These are phyloP conservation scores for Termitomyces sp. DNA, from an alignment of 768 basidiomycete genomes.

Conservation along the genomic window DNA sequence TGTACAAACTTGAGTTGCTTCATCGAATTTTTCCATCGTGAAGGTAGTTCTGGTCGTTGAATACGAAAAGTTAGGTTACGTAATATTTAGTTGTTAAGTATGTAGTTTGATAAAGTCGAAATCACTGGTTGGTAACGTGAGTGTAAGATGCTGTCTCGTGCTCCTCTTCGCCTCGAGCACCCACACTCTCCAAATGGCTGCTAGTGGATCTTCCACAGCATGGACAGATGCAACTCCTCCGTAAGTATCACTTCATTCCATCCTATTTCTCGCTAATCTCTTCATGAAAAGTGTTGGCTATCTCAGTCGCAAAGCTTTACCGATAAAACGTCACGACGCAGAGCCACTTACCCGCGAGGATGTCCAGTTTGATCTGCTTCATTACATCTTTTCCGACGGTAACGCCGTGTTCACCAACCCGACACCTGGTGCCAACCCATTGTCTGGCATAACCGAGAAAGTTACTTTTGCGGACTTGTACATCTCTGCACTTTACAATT, in stretches of 20 bases:
- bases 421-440: slow-evolving; percentile 37
- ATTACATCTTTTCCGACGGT: slow-evolving; percentile 70
- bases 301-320: slow-evolving; percentile 64
- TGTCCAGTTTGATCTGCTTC: slow-evolving; percentile 81
- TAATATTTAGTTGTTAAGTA: slow-evolving; percentile 6
- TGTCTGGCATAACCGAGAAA: slow-evolving; percentile 40
- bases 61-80: slow-evolving; percentile 2
- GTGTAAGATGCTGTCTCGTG: slow-evolving; percentile 12
- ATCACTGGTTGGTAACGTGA: slow-evolving; percentile 11
- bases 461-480: slow-evolving; percentile 83
- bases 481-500: slow-evolving; percentile 74
- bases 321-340: slow-evolving; percentile 79
- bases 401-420: slow-evolving; percentile 70
- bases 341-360: slow-evolving; percentile 81
- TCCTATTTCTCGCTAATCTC: background rate
- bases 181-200: slow-evolving; percentile 39
- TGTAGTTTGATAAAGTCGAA: background rate
- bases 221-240: slow-evolving; percentile 53
- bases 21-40: slow-evolving; percentile 60
- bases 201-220: slow-evolving; percentile 24
- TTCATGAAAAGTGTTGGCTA: slow-evolving; percentile 42
- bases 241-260: slow-evolving; percentile 29
- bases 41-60: background rate
- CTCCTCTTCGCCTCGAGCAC: slow-evolving; percentile 23
- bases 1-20: slow-evolving; percentile 60